Base-by-base conservation (phyloP, 108 stramenopile species). In the Nitzschia sp. region DNA sequence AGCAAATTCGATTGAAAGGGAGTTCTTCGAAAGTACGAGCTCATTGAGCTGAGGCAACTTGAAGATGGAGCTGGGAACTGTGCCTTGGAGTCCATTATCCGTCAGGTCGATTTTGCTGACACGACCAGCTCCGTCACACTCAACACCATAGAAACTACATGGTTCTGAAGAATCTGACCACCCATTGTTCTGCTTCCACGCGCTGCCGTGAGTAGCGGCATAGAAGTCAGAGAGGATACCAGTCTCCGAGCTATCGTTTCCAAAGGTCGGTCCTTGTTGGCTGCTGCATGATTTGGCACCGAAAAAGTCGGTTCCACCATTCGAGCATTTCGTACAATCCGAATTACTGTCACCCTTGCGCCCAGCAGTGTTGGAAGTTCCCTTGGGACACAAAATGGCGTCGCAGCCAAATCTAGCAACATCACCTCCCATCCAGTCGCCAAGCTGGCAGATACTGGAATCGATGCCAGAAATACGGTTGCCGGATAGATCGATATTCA, bases 361-460 rank as follows among this genome's bases (percentile, higher is more conserved):
- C 53, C 92, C 92, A 23, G 72, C 58, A 2, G 59, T 67, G 27
- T 82, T 81, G 72, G 75, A 87, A 2, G 75, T 82, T 28, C 89
- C 89, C 26, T 60, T 53, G 21, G 82, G 87, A 65, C 93, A 94
- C 19, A 94, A 63, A 63, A 94, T 88, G 0, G 82, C 90, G 53
- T 89, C 82, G 45, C 93, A 94, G 16, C 73, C 70, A 55, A 83
- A 88, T 4, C 68, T 58, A 41, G 72, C 70, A 11, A 88, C 82
- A 31, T 80, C 56, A 26, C 85, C 86, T 44, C 68, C 53, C 76
- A 82, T 77, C 85, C 85, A 86, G 33, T 23, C 35, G 6, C 17
- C 27, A 21, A 62, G 47, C n/a, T 47, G 30, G 52, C 86, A 87
- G 4, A 87, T 69, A 34, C 46, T 58, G 5, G 13, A 26, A 27